Evolutionary conservation across 768 basidiomycete genomes (phyloP).

Genomic region (Royoungia palumana): DNA sequence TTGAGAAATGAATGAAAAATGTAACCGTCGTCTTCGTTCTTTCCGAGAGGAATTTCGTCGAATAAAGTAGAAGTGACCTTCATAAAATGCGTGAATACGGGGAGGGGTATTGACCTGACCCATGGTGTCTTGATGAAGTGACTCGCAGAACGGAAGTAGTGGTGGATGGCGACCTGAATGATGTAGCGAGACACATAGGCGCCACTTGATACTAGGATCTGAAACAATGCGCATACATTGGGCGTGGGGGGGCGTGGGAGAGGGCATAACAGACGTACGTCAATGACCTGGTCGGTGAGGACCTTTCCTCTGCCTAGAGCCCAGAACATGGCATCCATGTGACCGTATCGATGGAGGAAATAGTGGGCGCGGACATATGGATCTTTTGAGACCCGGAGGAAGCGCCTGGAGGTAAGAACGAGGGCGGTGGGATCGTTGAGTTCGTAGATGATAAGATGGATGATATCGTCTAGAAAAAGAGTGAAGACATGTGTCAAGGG

Average conservation of each 20-base stretch:
- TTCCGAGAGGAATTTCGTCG: constrained; percentile 64
- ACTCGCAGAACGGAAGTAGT: constrained; percentile 68
- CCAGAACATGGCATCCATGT: constrained; percentile 66
- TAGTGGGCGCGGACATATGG: constrained; percentile 76
- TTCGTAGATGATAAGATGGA: constrained; percentile 72
- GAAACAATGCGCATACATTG: constrained; percentile 24
- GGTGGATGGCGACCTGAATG: constrained; percentile 73
- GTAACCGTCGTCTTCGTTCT: constrained; percentile 74
- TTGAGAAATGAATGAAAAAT: constrained; percentile 64
- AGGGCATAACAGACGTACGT: constrained; percentile 45
- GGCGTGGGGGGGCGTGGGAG: constrained; percentile 15
- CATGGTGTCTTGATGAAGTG: constrained; percentile 75
- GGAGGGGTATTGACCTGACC: constrained; percentile 62
- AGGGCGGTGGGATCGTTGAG: constrained; percentile 62
- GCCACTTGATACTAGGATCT: constrained; percentile 74
- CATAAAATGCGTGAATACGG: constrained; percentile 64
- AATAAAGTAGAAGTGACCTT: constrained; percentile 54
- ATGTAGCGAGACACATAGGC: constrained; percentile 79
- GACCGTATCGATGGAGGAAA: constrained; percentile 72
- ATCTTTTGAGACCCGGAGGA: constrained; percentile 62
- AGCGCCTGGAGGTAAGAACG: constrained; percentile 54
- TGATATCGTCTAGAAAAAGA: constrained; percentile 49
- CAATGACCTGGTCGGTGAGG: constrained; percentile 60
- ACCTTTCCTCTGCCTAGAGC: constrained; percentile 72
- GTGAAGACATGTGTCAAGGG: constrained; percentile 10